A percentile compares a stretch with the other conserved stretches of the same genome.
phyloP scores from a whole-genome alignment of 179 eudicot genomes.

The Nepenthes alata region DNA sequence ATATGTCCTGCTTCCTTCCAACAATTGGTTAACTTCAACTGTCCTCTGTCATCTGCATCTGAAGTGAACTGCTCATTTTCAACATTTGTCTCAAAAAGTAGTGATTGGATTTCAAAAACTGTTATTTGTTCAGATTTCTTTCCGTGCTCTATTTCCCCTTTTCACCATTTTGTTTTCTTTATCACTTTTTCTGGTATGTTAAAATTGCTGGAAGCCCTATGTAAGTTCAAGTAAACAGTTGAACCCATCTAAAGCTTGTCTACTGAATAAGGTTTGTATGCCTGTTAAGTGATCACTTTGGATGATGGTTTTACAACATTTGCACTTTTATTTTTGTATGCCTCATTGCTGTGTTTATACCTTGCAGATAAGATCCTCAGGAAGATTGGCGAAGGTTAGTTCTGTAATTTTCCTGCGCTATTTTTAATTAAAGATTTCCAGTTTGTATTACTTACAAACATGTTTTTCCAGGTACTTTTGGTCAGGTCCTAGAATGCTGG shows the following conservation, averaged over 20 bases:
- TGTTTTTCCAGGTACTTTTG: conserved; percentile 42
- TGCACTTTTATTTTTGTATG: neutral
- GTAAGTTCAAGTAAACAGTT: neutral
- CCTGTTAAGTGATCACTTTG: neutral
- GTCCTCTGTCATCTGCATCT: too few relatives aligned
- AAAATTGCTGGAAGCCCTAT: neutral
- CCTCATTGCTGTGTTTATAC: neutral
- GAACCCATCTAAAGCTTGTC: too few relatives aligned
- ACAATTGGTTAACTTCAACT: too few relatives aligned
- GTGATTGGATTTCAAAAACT: neutral
- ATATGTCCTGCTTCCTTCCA: too few relatives aligned
- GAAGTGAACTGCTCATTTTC: too few relatives aligned
- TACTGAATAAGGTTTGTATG: neutral
- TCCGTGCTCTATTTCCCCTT: neutral
- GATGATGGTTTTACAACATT: neutral
- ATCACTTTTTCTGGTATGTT: neutral
- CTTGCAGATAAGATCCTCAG: conserved; percentile 48
- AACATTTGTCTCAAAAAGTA: too few relatives aligned
- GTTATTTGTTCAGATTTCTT: neutral
- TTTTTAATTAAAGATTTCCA: neutral
- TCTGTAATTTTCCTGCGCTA: neutral
- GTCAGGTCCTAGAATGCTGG: conserved; percentile 58
- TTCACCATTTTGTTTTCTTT: neutral
- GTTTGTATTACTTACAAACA: neutral
- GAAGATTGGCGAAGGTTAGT: conserved; percentile 53